A percentile compares a stretch with the other conserved stretches of the same genome.
phyloP scores from a whole-genome alignment of 805 yeast species.

The Suhomyces sp. region DNA sequence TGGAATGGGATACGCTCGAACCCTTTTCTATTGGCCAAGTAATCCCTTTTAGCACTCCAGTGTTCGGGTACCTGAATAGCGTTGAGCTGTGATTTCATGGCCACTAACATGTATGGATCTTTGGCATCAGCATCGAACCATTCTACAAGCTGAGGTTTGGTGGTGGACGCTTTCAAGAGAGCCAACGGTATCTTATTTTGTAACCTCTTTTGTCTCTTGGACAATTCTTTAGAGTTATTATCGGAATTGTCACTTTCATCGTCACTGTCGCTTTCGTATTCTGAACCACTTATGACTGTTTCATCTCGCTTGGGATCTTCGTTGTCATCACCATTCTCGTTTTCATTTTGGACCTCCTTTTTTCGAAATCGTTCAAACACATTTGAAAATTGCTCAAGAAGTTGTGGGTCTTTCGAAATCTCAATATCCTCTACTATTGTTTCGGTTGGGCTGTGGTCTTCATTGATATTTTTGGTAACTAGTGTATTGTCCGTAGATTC shows the following conservation, averaged over 20 bases:
- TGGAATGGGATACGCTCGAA: conserved; percentile 68
- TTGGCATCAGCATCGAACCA: conserved; percentile 85
- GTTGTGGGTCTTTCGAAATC: not conserved
- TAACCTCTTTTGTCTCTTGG: conserved; percentile 52
- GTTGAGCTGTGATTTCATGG: conserved; percentile 63
- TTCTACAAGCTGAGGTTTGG: conserved; percentile 72
- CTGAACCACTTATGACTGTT: not conserved
- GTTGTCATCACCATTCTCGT: not conserved
- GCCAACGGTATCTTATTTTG: conserved; percentile 62
- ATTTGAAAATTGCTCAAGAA: not conserved
- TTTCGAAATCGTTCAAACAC: not conserved
- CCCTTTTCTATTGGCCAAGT: conserved; percentile 62
- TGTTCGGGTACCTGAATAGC: conserved; percentile 76
- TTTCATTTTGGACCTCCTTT: conserved; percentile 1
- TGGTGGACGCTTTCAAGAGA: conserved; percentile 56
- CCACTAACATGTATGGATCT: conserved; percentile 66
- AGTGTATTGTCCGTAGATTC: not conserved
- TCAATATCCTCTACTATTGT: not conserved
- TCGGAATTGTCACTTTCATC: conserved; percentile 19
- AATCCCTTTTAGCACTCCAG: conserved; percentile 81
- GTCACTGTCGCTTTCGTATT: conserved; percentile 4
- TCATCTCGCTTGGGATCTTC: not conserved
- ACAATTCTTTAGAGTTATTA: conserved; percentile 21
- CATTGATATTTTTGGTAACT: not conserved
- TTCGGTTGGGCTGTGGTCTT: not conserved